Evolutionary conservation across 768 basidiomycete species (phyloP), one percentile per base, ranked within the genome.

Genomic region (Suillus tomentosus): DNA sequence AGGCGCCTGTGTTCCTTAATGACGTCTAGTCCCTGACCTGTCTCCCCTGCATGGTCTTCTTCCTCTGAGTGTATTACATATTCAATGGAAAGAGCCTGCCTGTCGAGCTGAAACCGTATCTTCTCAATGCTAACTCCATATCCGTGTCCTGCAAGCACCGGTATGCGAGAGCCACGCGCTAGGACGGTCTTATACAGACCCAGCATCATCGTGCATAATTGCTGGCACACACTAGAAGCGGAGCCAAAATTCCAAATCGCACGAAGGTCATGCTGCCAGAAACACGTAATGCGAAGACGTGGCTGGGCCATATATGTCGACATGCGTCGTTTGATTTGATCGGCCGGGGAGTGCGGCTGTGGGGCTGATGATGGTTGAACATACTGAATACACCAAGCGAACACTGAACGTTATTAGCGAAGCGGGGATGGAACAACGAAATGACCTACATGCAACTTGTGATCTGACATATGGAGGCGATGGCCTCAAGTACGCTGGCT

Each of bases 221-320:
- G 94, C 67, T 94, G 92, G 10, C 85, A 82, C 11, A 94, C 70
- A 37, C 85, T 82, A 17, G 85, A 79, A 1, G 85, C 81, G 0
- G 88, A 84, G 8, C 87, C 88, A 59, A 95, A 83, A 45, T 87
- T 91, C 94, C 94, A 96, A 45, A 93, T 74, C 0, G 93, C 85
- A 66, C 92, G 91, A 36, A 96, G 84, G 78, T 97, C 93, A 74
- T 96, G 95, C 72, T 96, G 93, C 92, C 94, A 96, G 73, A 96
- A 95, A 72, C 93, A 96, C 2, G 92, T 95, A 66, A 96, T 85
- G 43, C 93, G 88, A 34, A 94, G 73, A 65, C 84, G 79, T 50
- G 78, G 80, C 61, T 71, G 70, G 13, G 65, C 34, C 36, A 64
- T 53, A 42, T 37, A 66, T 37, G 64, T 65, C 19, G 76, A 70